Evolutionary conservation across 2,329 filamentous ascomycete genomes (phyloP), one percentile per base, ranked within the genome.

Genomic region (Diaporthe ampelina): DNA sequence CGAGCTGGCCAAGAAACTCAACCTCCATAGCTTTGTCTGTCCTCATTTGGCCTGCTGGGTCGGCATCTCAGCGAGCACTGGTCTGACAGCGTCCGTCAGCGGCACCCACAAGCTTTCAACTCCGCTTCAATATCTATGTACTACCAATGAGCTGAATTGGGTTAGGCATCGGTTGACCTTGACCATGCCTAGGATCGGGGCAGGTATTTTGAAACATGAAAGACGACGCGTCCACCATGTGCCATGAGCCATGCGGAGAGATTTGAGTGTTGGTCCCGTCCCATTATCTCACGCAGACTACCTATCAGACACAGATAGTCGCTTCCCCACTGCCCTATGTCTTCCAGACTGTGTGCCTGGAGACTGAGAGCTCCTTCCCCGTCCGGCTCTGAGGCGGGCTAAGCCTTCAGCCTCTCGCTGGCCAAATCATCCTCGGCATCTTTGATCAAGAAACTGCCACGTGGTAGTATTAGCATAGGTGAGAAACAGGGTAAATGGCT

Each of bases 381-480:
- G 0, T 1, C 11, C 50, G 6, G 9, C n/a, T 32, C 19, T 19
- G 15, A 17, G 21, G 19, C 15, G 5, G 29, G 37, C 54, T 70
- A 93, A 78, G 91, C 91, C 84, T 97, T 97, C 74, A 94, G 84
- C 79, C 94, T 89, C 79, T 91, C 89, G 76, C 89, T 89, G 56
- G 93, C 90, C 78, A 97, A 88, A 79, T 98, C 95, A 79, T 97
- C 93, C 80, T 94, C 91, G 6, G 95, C 91, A 82, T 98, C 95
- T 83, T 91, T 95, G 76, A 98, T 86, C 76, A 98, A 85, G 83
- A 97, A 98, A 79, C 95, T 98, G 72, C 24, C 19, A 15, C 68
- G 43, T 6, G 70, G 29, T 48, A 35, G 29, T 37, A 78, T 85
- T 69, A 84, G 80, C 26, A 50, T 15, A 48, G 72, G 61, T 17